phyloP scores from a whole-genome alignment of 2,329 filamentous ascomycete genomes.

The Calonectria leucothoes region DNA sequence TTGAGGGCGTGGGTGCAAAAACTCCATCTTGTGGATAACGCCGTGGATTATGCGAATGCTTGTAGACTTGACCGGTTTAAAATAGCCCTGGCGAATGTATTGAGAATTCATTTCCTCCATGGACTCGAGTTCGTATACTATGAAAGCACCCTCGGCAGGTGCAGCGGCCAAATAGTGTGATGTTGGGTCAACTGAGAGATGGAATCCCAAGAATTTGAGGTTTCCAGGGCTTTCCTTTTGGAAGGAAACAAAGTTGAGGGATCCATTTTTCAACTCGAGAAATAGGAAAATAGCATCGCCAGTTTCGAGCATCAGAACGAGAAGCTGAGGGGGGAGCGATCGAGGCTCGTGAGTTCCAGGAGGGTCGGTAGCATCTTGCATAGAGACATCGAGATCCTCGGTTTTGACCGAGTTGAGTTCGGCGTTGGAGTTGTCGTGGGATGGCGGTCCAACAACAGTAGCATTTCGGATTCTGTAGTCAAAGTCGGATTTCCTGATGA shows the following conservation, averaged over 20 bases:
- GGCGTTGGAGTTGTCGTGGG: constrained; percentile 42
- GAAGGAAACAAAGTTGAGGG: constrained; percentile 70
- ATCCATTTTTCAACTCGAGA: constrained; percentile 59
- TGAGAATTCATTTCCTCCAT: constrained; percentile 62
- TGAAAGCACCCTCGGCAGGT: constrained; percentile 76
- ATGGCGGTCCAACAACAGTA: constrained; percentile 73
- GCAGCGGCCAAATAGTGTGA: constrained; percentile 77
- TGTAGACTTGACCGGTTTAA: constrained; percentile 68
- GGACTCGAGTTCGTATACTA: constrained; percentile 76
- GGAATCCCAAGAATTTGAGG: constrained; percentile 70
- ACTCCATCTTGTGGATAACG: constrained; percentile 87
- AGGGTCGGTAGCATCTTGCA: constrained; percentile 44
- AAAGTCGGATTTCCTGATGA: constrained; percentile 85
- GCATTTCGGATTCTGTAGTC: constrained; percentile 83
- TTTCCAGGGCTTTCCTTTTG: constrained; percentile 69
- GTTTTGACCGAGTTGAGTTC: constrained; percentile 47
- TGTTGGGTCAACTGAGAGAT: constrained; percentile 82
- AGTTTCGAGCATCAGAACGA: constrained; percentile 81
- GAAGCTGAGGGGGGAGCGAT: constrained; percentile 78
- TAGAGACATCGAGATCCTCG: constrained; percentile 54
- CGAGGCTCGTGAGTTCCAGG: constrained; percentile 12
- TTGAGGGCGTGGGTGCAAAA: constrained; percentile 77
- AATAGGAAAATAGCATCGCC: constrained; percentile 84
- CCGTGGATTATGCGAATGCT: constrained; percentile 68
- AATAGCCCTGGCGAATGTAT: constrained; percentile 56